Evolutionary conservation across 2,329 filamentous ascomycete genomes (phyloP).

Genomic region (Westerdykella aurantiaca): DNA sequence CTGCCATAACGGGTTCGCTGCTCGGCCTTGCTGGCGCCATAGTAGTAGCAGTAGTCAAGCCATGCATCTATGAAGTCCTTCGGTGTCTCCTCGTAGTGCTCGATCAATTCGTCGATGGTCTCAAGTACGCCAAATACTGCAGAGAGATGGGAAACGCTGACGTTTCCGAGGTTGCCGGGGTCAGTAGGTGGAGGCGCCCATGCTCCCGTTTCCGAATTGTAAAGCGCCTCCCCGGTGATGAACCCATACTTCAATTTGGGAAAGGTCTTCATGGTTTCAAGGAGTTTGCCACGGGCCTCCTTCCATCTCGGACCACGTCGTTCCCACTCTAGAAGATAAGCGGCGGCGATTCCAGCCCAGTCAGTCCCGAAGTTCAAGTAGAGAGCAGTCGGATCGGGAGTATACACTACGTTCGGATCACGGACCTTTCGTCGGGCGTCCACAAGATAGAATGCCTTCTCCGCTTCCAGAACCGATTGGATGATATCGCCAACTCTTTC

Average conservation of each 20-base stretch:
- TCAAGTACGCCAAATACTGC: conserved; percentile 56
- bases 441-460: too few species aligned
- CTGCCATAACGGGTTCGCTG: conserved; percentile 51
- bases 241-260: conserved; percentile 54
- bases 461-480: conserved; percentile 11
- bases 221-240: conserved; percentile 51
- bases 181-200: conserved; percentile 51
- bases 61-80: conserved; percentile 50
- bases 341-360: too few species aligned
- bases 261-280: conserved; percentile 39
- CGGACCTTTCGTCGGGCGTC: too few species aligned
- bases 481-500: conserved; percentile 54
- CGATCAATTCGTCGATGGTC: conserved; percentile 51
- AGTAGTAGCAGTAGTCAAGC: conserved; percentile 58
- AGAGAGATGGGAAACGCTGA: conserved; percentile 52
- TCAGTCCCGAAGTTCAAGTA: too few species aligned
- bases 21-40: conserved; percentile 45
- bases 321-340: too few species aligned
- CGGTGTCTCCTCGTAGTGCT: conserved; percentile 46
- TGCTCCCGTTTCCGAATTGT: conserved; percentile 46
- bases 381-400: too few species aligned
- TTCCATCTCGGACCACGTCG: too few species aligned
- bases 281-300: too few species aligned
- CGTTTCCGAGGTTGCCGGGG: conserved; percentile 46
- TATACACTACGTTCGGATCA: too few species aligned